A percentile compares a stretch with the other conserved stretches of the same genome.
Evolutionary conservation across 768 basidiomycete genomes (phyloP).

Genomic region (Tulasnella sp.): DNA sequence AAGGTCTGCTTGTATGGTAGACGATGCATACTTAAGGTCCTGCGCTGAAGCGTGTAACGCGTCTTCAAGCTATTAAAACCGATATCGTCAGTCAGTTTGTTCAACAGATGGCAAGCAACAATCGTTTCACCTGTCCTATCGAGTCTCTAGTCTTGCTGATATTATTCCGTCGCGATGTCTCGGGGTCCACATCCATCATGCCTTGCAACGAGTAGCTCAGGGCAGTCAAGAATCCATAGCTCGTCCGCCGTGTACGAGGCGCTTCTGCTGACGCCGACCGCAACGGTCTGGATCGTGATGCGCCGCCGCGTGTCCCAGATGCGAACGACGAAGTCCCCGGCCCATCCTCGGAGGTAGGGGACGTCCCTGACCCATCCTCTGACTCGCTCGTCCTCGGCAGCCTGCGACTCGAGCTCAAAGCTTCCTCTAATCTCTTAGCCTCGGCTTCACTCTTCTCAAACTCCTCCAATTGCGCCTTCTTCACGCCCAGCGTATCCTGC

Average conservation of each 20-base stretch:
- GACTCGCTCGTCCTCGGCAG: not conserved
- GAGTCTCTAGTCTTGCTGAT: slow-evolving; percentile 91
- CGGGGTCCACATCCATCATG: slow-evolving; percentile 98
- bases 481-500: slow-evolving; percentile 75
- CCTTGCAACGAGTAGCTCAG: slow-evolving; percentile 91
- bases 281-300: not conserved
- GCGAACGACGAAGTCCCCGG: slow-evolving; percentile 14
- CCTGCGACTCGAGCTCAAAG: slow-evolving; percentile 35
- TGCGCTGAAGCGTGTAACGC: slow-evolving; percentile 84
- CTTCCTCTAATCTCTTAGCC: slow-evolving; percentile 78
- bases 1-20: slow-evolving; percentile 92
- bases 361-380: slow-evolving; percentile 11
- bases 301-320: not conserved
- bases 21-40: slow-evolving; percentile 92
- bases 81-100: not conserved
- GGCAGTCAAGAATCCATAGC: slow-evolving; percentile 78
- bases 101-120: not conserved
- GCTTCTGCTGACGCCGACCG: not conserved
- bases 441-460: slow-evolving; percentile 89
- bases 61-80: slow-evolving; percentile 65
- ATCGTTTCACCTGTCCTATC: slow-evolving; percentile 73
- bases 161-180: slow-evolving; percentile 82
- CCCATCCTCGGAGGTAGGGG: slow-evolving; percentile 20
- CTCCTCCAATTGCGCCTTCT: slow-evolving; percentile 74
- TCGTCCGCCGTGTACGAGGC: slow-evolving; percentile 18